phyloP scores from a whole-genome alignment of 768 basidiomycete genomes.

The Leccinum sublutescens region DNA sequence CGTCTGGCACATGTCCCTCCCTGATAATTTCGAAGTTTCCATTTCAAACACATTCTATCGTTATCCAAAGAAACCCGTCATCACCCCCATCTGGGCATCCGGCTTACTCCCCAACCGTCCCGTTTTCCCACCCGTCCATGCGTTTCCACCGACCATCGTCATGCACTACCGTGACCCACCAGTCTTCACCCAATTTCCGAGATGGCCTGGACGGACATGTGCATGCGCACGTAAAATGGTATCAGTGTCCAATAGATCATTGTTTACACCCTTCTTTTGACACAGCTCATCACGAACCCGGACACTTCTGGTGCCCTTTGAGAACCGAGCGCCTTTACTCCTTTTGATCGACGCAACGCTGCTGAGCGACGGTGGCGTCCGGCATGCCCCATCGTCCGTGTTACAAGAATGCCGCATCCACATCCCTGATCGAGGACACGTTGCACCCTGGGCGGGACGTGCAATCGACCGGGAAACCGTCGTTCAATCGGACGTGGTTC shows the following conservation, averaged over 20 bases:
- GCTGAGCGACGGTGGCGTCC: slow-evolving; percentile 9
- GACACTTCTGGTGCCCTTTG: slow-evolving; percentile 3
- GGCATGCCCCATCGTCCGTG: slow-evolving; percentile 2
- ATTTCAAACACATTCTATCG: slow-evolving; percentile 10
- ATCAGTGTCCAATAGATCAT: slow-evolving; percentile 1
- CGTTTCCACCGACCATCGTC: slow-evolving; percentile 7
- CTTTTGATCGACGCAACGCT: slow-evolving; percentile 5
- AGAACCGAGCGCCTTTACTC: slow-evolving; percentile 8
- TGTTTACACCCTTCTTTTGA: neutral
- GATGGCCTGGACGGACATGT: slow-evolving; percentile 6
- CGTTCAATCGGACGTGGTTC: slow-evolving; percentile 4
- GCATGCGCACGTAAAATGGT: slow-evolving; percentile 5
- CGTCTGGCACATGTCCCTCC: slow-evolving; percentile 8
- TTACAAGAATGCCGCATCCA: slow-evolving; percentile 9
- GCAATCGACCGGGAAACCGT: neutral
- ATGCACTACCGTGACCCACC: slow-evolving; percentile 6
- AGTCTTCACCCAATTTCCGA: slow-evolving; percentile 20
- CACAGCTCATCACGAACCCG: neutral
- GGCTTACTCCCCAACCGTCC: slow-evolving; percentile 1
- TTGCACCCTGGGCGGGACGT: neutral
- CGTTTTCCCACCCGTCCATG: neutral
- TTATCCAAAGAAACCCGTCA: slow-evolving; percentile 9
- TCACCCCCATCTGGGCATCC: slow-evolving; percentile 5
- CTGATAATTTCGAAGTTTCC: slow-evolving; percentile 10
- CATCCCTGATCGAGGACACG: slow-evolving; percentile 9